phyloP scores from a whole-genome alignment of 140 eudicot genomes.

The Erigeron philadelphicus region DNA sequence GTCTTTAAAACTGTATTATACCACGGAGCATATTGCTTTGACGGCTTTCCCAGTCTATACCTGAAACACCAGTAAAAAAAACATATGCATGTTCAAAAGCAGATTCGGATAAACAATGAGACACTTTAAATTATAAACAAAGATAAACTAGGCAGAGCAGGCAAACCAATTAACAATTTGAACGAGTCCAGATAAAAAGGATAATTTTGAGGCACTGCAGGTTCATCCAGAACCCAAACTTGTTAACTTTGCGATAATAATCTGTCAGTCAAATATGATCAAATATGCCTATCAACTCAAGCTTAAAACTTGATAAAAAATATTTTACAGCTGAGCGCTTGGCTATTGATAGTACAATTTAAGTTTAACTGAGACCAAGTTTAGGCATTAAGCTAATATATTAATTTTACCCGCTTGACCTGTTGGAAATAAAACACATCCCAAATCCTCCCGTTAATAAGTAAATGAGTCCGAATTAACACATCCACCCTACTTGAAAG shows the following conservation, averaged over 20 bases:
- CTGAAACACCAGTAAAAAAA: slow-evolving; percentile 36
- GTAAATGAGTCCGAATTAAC: not conserved
- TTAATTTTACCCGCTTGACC: not conserved
- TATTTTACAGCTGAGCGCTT: no score
- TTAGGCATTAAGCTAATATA: no score
- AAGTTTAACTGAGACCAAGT: no score
- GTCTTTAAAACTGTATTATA: slow-evolving; percentile 81
- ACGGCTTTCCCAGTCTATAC: slow-evolving; percentile 93
- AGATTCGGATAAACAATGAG: not conserved
- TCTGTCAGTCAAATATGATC: no score
- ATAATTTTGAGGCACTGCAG: no score
- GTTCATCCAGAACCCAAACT: no score
- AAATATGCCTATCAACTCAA: no score
- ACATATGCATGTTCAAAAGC: slow-evolving; percentile 1
- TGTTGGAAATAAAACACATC: not conserved
- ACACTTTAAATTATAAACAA: not conserved
- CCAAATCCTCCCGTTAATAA: not conserved
- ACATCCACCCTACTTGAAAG: no score
- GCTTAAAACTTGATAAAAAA: no score
- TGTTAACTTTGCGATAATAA: no score
- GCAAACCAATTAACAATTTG: not conserved
- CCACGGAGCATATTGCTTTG: slow-evolving; percentile 93
- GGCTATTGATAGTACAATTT: no score
- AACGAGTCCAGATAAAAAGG: not conserved
- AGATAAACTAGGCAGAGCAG: not conserved